Evolutionary conservation across 768 basidiomycete species (phyloP), one percentile per base, ranked within the genome.

Genomic region (Collybia sordida): DNA sequence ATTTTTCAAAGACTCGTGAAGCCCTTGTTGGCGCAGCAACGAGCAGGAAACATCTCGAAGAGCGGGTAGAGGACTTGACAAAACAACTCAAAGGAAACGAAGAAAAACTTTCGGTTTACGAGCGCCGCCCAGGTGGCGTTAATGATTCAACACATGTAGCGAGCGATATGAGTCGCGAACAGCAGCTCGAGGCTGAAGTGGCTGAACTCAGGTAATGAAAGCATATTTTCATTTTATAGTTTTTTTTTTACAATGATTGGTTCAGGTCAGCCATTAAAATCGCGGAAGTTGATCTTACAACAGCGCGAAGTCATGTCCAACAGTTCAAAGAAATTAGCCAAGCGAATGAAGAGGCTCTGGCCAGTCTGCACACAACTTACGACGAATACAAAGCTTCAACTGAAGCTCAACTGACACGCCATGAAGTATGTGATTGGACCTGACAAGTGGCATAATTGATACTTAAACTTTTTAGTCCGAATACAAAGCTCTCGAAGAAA

Each of bases 291-390:
- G 92, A 93, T 56, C 78, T 93, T 28, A 75, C 82, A 8, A 72
- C 81, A 17, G 85, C 90, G 1, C 79, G 79, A 48, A 80, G 70
- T 39, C 89, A 93, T 59, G 84, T 87, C 23, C 80, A 88, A 51
- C 93, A 94, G 64, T 94, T 88, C 80, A 81, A 90, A 62, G 85
- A 88, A 55, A 93, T 95, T 57, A 88, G 87, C 53, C 81, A 86
- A 59, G 87, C 90, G 0, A 92, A 80, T 58, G 93, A 94, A 64
- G 79, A 78, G 54, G 89, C 91, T 7, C 72, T 95, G 6, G 73
- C 80, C 23, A 78, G 80, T 25, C 67, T 93, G 37, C 90, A 84
- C 49, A 58, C 72, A 0, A 91, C 88, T 0, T 85, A 86, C 54
- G 92, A 94, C 48, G 86, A 92, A 62, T 94, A 87, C 73, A 88